A percentile compares a stretch with the other conserved stretches of the same genome.
Evolutionary conservation across 1,139 yeast genomes (phyloP).

Genomic region (Arxiozyma slooffiae): DNA sequence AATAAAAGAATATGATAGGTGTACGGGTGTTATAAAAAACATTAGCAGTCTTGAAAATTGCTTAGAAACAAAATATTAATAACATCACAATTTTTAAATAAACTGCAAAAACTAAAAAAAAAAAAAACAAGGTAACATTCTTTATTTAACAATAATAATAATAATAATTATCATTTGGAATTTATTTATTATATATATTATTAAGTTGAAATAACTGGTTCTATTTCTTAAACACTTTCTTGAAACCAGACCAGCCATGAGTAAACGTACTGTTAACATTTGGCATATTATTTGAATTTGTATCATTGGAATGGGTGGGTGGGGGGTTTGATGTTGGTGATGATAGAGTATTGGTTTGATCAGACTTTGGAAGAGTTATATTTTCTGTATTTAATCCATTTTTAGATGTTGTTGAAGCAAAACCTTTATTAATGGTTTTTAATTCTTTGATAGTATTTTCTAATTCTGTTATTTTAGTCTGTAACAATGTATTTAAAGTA

Average conservation of each 20-base stretch:
- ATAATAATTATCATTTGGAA: too few relatives aligned
- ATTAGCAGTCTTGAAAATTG: not conserved
- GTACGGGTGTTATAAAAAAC: not conserved
- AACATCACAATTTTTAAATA: too few relatives aligned
- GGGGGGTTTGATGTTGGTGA: too few relatives aligned
- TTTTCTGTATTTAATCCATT: not conserved
- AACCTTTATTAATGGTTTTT: slow-evolving; percentile 22
- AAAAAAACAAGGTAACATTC: too few relatives aligned
- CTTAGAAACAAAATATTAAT: too few relatives aligned
- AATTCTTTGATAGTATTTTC: slow-evolving; percentile 17
- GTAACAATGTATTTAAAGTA: slow-evolving; percentile 42
- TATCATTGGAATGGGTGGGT: not conserved
- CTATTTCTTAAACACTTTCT: slow-evolving; percentile 17
- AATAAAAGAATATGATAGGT: not conserved
- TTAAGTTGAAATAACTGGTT: not conserved
- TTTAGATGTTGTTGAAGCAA: not conserved
- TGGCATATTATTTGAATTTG: not conserved
- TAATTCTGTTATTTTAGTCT: slow-evolving; percentile 36
- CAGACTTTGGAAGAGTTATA: not conserved
- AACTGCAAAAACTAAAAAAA: too few relatives aligned
- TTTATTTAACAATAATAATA: too few relatives aligned
- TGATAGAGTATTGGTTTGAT: not conserved
- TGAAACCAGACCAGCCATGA: slow-evolving; percentile 21
- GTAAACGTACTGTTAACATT: not conserved
- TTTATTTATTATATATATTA: not conserved